Evolutionary conservation across 2,329 filamentous ascomycete genomes (phyloP), one percentile per base, ranked within the genome.

Genomic region (Colletotrichum phormii): DNA sequence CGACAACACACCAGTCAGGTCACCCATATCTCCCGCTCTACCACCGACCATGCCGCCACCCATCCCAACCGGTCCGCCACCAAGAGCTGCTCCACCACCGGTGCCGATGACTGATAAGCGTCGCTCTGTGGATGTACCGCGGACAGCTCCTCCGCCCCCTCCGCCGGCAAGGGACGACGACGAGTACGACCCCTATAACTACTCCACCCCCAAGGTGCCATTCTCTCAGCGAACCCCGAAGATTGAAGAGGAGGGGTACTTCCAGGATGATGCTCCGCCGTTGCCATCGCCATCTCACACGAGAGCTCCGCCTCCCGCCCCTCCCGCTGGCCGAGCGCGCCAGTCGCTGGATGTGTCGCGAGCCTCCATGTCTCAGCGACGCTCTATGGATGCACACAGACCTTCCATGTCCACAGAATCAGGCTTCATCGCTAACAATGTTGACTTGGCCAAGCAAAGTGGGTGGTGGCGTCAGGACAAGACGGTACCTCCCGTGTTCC

Each of bases 391-490:
- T 76, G 86, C 93, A 68, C 83, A 89, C 51, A 90, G 96, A 59
- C 92, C 94, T 24, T 93, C 92, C 6, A 88, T 91, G 81, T 93
- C 92, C 7, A 88, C 91, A 81, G 94, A 96, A 75, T 91, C 92
- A 57, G 94, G 95, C 1, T 97, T 92, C 79, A 96, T 98, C 74
- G 97, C 97, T 53, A 92, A 92, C 68, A 95, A 98, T 73, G 84
- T 98, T 68, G 95, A 98, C 78, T 86, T 98, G 49, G 92, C 90
- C 13, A 86, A 89, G 57, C 88, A 89, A 62, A 93, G 91, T 22
- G 89, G 92, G 63, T 99, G 97, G 97, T 99, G 96, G 95, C 90
- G 93, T 49, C 91, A 95, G 78, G 87, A 92, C 12, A 94, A 94
- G 74, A 90, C 90, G 49, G 89, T 95, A 1, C 97, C 97, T 3